Percentiles rank a stretch among this genome's conserved stretches.
These are phyloP conservation scores for Mycosphaerella arachidis DNA, from an alignment of 2,329 filamentous ascomycete species.

Conservation along the genomic window DNA sequence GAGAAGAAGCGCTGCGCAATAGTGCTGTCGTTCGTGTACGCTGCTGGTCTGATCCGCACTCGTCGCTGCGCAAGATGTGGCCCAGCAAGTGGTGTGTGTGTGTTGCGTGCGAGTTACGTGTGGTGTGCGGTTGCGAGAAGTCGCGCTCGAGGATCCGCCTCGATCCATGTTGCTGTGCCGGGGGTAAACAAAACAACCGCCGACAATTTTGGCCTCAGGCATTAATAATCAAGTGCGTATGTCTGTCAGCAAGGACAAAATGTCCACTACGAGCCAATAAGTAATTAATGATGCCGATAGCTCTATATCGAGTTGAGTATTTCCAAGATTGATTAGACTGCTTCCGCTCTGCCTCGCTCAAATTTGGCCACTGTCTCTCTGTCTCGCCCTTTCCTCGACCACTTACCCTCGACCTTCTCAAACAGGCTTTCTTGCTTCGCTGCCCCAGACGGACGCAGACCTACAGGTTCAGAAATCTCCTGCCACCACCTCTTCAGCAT, in stretches of 20 bases:
- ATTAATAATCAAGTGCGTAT: background rate
- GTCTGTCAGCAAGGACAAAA: no score
- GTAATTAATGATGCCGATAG: no score
- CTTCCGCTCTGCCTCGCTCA: background rate
- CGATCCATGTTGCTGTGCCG: background rate
- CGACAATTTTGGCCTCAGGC: background rate
- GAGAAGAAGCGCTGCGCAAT: background rate
- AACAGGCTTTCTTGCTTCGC: background rate
- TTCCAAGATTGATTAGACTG: no score
- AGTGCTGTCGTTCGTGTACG: background rate
- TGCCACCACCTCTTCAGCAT: background rate
- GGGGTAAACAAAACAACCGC: background rate
- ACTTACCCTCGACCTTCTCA: background rate
- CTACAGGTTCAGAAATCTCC: background rate
- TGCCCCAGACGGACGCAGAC: background rate
- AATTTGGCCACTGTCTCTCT: background rate
- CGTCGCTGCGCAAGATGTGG: background rate
- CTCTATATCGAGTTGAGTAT: no score
- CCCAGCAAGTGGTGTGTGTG: background rate
- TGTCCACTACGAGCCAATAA: no score
- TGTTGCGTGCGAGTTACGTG: background rate
- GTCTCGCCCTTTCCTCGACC: background rate
- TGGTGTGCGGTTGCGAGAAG: background rate
- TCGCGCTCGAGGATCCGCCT: background rate
- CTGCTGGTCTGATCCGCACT: background rate